Evolutionary conservation across 257 asterid species (phyloP), one percentile per base, ranked within the genome.

Genomic region (Avicennia marina): DNA sequence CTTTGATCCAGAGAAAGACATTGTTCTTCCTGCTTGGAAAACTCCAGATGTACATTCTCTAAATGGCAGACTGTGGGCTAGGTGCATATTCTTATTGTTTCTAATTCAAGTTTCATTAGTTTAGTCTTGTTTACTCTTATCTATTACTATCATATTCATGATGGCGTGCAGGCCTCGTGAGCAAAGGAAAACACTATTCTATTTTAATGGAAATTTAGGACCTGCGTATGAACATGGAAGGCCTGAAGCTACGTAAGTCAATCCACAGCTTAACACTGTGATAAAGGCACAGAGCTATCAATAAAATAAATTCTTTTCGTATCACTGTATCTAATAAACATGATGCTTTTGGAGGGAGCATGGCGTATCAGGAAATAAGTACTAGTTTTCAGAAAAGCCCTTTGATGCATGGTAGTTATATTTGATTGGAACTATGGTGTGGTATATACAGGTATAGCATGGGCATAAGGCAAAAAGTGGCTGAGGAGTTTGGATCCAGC

Each of bases 381-480:
- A n/a, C n/a, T n/a, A n/a, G n/a, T n/a, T n/a, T n/a, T n/a, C n/a
- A n/a, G n/a, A n/a, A n/a, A n/a, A n/a, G n/a, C n/a, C n/a, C n/a
- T n/a, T n/a, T n/a, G n/a, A n/a, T n/a, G n/a, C n/a, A n/a, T n/a
- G n/a, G n/a, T n/a, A n/a, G n/a, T n/a, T n/a, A n/a, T n/a, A n/a
- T n/a, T n/a, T n/a, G n/a, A n/a, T n/a, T n/a, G n/a, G n/a, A n/a
- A n/a, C n/a, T n/a, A 15, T 45, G 25, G 25, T 46, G 58, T 53
- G 48, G 50, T 64, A 17, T 53, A 66, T 74, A 22, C 82, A 93
- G 98, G 75, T 93, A 93, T 78, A 93, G 98, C 86, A 93, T 93
- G 97, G 98, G 98, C 67, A 89, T 93, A 72, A 83, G 98, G 75
- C 98, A 93, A 75, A 93, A 89, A 75, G 84, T 93, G 70, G 97